These are phyloP conservation scores for Waltergamsia citrina DNA, from an alignment of 2,329 filamentous ascomycete species.

Conservation along the genomic window DNA sequence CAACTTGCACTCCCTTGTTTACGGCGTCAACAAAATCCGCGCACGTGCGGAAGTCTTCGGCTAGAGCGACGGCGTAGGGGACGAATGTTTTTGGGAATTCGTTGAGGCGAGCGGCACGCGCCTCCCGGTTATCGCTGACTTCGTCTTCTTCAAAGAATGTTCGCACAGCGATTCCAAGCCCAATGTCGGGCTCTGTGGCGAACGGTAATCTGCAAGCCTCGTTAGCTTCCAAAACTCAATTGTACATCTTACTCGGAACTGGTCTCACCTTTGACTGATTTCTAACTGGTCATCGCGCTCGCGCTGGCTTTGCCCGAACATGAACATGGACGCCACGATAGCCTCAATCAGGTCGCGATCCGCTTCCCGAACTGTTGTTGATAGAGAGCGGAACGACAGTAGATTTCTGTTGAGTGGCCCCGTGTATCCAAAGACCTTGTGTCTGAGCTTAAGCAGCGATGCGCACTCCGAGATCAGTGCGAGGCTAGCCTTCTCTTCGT, in stretches of 20 bases:
- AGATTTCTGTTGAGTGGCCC: constrained; percentile 87
- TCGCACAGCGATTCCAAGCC: constrained; percentile 70
- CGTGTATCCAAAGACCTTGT: constrained; percentile 83
- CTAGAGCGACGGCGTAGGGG: constrained; percentile 48
- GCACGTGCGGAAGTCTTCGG: constrained; percentile 49
- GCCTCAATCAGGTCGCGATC: constrained; percentile 81
- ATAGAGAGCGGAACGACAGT: constrained; percentile 76
- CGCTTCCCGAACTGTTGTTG: constrained; percentile 67
- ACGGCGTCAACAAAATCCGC: constrained; percentile 50
- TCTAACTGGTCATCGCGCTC: constrained; percentile 56
- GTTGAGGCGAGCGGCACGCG: constrained; percentile 32
- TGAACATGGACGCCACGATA: constrained; percentile 68
- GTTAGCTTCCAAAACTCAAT: constrained; percentile 7
- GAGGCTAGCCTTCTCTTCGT: constrained; percentile 68
- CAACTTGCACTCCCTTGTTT: constrained; percentile 44
- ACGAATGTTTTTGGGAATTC: constrained; percentile 44
- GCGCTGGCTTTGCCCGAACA: constrained; percentile 70
- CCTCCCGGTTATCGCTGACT: constrained; percentile 41
- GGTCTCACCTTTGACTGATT: constrained; percentile 60
- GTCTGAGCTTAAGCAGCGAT: constrained; percentile 71
- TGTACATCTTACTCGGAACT: not conserved
- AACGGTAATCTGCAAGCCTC: constrained; percentile 49
- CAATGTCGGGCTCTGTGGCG: constrained; percentile 60
- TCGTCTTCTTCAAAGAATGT: constrained; percentile 69
- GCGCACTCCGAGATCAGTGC: constrained; percentile 81